Evolutionary conservation across 768 basidiomycete species (phyloP).

Genomic region (Dacryopinax primogenitus): DNA sequence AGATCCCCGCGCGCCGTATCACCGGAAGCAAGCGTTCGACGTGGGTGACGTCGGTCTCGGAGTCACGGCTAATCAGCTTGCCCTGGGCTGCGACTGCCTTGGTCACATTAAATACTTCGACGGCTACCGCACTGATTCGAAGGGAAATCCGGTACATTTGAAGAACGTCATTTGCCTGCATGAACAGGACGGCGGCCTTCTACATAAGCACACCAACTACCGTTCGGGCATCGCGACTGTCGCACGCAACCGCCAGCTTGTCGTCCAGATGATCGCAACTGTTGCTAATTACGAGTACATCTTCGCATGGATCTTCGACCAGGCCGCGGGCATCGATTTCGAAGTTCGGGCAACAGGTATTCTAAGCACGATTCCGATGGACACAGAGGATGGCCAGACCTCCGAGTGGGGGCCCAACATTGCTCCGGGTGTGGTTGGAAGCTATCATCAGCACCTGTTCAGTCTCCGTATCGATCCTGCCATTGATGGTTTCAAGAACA

Average conservation of each 20-base stretch:
- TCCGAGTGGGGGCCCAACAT: constrained; percentile 21
- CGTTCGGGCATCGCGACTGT: constrained; percentile 21
- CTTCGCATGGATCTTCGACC: constrained; percentile 20
- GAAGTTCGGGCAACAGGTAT: constrained; percentile 26
- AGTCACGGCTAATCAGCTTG: constrained; percentile 19
- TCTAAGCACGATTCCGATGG: constrained; percentile 20
- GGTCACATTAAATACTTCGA: constrained; percentile 19
- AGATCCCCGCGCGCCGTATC: constrained; percentile 19
- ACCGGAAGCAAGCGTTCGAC: constrained; percentile 24
- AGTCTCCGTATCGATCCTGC: constrained; percentile 16
- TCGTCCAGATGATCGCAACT: constrained; percentile 24
- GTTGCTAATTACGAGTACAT: constrained; percentile 24
- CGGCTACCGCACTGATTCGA: constrained; percentile 16
- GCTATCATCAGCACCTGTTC: constrained; percentile 1
- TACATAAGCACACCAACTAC: constrained; percentile 26
- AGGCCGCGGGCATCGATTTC: constrained; percentile 21
- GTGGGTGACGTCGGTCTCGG: constrained; percentile 22
- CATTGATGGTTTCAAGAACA: constrained; percentile 11
- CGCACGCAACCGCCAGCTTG: constrained; percentile 21
- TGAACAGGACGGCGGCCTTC: constrained; percentile 26
- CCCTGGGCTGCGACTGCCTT: constrained; percentile 23
- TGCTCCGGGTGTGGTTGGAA: constrained; percentile 16
- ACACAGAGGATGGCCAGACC: constrained; percentile 18
- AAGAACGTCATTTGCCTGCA: constrained; percentile 24
- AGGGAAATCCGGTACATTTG: constrained; percentile 14